Conservation (phyloP, 2,329 filamentous ascomycete species). For the Fusarium pseudonygamai region DNA sequence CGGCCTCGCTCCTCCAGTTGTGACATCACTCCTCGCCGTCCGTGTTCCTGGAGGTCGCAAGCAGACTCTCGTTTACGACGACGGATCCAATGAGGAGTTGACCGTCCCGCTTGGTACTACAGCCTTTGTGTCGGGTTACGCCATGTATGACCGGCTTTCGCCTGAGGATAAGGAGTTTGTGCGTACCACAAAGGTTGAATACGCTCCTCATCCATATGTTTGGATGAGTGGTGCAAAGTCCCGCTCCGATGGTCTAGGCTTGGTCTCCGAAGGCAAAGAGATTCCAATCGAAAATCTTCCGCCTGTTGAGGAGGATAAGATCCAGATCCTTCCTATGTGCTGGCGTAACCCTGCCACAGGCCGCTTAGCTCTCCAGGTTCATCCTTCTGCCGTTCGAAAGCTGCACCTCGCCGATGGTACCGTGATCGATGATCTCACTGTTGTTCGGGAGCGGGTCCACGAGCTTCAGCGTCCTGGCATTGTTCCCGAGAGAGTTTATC, state of each 20-base stretch:
- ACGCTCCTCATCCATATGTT: slow-evolving; percentile 82
- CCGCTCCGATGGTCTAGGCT: slow-evolving; percentile 74
- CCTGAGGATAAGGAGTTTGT: slow-evolving; percentile 74
- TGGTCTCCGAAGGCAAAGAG: slow-evolving; percentile 73
- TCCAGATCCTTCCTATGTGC: slow-evolving; percentile 78
- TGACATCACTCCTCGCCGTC: slow-evolving; percentile 79
- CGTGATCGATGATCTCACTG: slow-evolving; percentile 72
- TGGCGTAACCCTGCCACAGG: slow-evolving; percentile 81
- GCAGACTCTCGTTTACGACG: slow-evolving; percentile 78
- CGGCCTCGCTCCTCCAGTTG: slow-evolving; percentile 76
- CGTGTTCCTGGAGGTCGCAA: slow-evolving; percentile 72
- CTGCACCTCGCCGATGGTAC: slow-evolving; percentile 73
- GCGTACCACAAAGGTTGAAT: slow-evolving; percentile 74
- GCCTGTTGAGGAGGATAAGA: slow-evolving; percentile 70
- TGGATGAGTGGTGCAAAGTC: slow-evolving; percentile 80
- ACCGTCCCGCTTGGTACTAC: slow-evolving; percentile 79
- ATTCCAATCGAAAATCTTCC: slow-evolving; percentile 69
- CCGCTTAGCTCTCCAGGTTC: slow-evolving; percentile 75
- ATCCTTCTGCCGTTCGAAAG: slow-evolving; percentile 75
- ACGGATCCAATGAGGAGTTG: slow-evolving; percentile 72
- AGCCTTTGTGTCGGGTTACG: slow-evolving; percentile 76
- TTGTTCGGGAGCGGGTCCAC: slow-evolving; percentile 75
- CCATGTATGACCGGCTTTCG: slow-evolving; percentile 74
- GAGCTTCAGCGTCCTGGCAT: slow-evolving; percentile 77
- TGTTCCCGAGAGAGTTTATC: slow-evolving; percentile 72